Evolutionary conservation across 1,139 yeast genomes (phyloP).

Genomic region (Kurtzmaniella quercitrusa): DNA sequence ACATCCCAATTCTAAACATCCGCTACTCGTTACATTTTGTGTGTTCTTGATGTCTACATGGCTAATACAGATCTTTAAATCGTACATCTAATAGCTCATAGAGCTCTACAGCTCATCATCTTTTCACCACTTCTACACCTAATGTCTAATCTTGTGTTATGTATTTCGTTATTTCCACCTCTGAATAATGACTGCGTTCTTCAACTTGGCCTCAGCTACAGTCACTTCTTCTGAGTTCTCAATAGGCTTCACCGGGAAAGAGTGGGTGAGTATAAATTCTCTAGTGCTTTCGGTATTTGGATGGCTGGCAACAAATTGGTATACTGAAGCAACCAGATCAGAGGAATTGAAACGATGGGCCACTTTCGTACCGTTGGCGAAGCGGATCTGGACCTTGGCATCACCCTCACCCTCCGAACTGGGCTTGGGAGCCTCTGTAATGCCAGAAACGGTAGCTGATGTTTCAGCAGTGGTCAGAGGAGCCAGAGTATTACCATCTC

Average conservation of each 20-base stretch:
- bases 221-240: constrained; percentile 47
- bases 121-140: neutral
- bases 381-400: constrained; percentile 74
- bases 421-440: constrained; percentile 15
- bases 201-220: constrained; percentile 71
- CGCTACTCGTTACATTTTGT: too few relatives aligned
- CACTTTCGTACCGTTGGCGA: constrained; percentile 74
- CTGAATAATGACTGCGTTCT: constrained; percentile 86
- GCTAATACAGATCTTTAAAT: too few relatives aligned
- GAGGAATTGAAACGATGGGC: constrained; percentile 61
- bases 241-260: constrained; percentile 80
- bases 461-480: constrained; percentile 14
- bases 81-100: too few relatives aligned
- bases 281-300: constrained; percentile 39
- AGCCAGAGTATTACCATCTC: constrained; percentile 38
- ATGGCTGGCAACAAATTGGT: constrained; percentile 56
- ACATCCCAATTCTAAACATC: too few relatives aligned
- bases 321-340: constrained; percentile 66
- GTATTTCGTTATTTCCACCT: constrained; percentile 49
- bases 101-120: neutral
- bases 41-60: too few relatives aligned
- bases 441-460: constrained; percentile 10
- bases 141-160: too few relatives aligned
- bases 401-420: constrained; percentile 53
- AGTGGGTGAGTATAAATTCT: constrained; percentile 65